Base-by-base conservation (phyloP, 768 basidiomycete species). In the Lentinula boryana region DNA sequence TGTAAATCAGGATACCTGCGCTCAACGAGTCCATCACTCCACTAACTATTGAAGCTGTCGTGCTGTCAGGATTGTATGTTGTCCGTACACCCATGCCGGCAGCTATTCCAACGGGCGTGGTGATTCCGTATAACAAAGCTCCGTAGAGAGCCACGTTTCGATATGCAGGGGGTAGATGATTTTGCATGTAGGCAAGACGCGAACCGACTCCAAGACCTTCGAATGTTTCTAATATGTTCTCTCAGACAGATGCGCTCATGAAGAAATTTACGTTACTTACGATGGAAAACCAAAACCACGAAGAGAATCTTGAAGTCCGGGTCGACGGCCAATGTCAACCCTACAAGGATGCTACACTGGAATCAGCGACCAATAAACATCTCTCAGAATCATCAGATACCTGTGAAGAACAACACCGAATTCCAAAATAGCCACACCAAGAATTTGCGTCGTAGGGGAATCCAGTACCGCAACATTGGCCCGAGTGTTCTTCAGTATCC, bases 141-240 rank as follows among this genome's bases (percentile, higher is more conserved):
- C 79, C 91, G 31, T 73, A 64, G 48, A 84, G 67, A 3, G 91
- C 86, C 1, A 89, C 69, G 72, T 75, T 85, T 56, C 69, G 72
- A 67, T 85, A 89, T 59, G 71, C 68, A 1, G 68, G 63, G 0
- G 89, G 80, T 2, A 94, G 75, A 54, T 54, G 35, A 15, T 32
- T 21, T 27, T 76, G 73, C 68, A 98, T 80, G 70, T 79, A 85
- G 1, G 95, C 93, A 8, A 98, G 78, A 9, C 96, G 91, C 0
- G 94, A 87, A 5, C 96, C 96, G n/a, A 98, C 78, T 71, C 94
- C 96, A 49, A 98, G 81, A 21, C 95, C 96, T 72, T 98, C 96
- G 68, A 98, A 98, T 43, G 84, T 89, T 81, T 96, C 91, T 94
- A 68, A 40, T 0, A 12, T 9, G 40, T 38, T 18, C 23, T 18